phyloP scores from a whole-genome alignment of 371 early-diverging fungal genomes.

The Syncephalastrum sp. region DNA sequence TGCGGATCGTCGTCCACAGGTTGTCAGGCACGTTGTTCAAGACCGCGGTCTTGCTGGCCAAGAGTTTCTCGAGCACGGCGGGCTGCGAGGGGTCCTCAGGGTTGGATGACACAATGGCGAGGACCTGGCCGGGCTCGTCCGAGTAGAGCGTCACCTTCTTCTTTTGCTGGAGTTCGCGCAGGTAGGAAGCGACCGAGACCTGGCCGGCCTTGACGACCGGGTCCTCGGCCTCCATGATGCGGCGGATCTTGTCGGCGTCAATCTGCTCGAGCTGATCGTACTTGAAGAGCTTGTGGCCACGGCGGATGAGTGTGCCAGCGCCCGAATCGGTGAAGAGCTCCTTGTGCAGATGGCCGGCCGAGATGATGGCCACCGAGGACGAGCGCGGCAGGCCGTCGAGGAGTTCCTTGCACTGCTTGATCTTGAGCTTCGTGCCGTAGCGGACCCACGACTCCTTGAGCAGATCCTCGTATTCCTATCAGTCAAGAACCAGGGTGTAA shows the following conservation, averaged over 20 bases:
- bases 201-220: constrained; percentile 64
- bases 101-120: constrained; percentile 74
- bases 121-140: constrained; percentile 86
- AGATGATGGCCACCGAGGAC: constrained; percentile 95
- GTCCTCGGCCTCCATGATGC: constrained; percentile 77
- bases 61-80: constrained; percentile 29
- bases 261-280: constrained; percentile 62
- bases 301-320: constrained; percentile 93
- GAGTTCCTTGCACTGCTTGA: constrained; percentile 93
- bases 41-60: constrained; percentile 68
- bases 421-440: constrained; percentile 95
- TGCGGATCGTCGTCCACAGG: constrained; percentile 76
- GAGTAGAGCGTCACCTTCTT: constrained; percentile 66
- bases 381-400: constrained; percentile 92
- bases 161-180: constrained; percentile 61
- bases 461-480: constrained; percentile 71
- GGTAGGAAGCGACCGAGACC: constrained; percentile 71
- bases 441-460: constrained; percentile 93
- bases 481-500: not conserved
- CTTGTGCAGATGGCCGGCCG: constrained; percentile 93
- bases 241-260: constrained; percentile 84
- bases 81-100: constrained; percentile 49
- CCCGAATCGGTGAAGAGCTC: constrained; percentile 96
- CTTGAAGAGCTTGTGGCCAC: constrained; percentile 86
- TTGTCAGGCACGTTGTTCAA: constrained; percentile 90